phyloP scores from a whole-genome alignment of 176 grass and related monocot genomes.

The Leersia perrieri region DNA sequence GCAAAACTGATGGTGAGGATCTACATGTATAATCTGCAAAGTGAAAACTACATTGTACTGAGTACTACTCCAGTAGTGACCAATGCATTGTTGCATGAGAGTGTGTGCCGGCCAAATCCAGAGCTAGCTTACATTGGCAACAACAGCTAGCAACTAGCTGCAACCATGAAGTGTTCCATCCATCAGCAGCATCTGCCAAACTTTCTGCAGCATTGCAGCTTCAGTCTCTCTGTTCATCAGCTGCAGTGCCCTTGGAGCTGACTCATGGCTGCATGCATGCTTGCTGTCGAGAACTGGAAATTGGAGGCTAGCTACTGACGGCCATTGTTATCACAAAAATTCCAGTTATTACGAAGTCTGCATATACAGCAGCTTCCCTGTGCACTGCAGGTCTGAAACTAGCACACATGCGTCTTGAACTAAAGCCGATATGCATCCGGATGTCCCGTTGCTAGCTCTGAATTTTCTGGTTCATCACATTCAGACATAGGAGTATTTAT shows the following conservation, averaged over 20 bases:
- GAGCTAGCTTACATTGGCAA: neutral
- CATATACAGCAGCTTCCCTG: neutral
- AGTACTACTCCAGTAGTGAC: neutral
- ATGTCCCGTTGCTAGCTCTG: slow-evolving; percentile 1
- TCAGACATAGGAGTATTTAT: neutral
- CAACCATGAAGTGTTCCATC: slow-evolving; percentile 50
- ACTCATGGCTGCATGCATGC: slow-evolving; percentile 6
- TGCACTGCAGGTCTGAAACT: neutral
- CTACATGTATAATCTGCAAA: neutral
- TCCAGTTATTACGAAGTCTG: neutral
- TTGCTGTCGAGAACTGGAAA: slow-evolving; percentile 34
- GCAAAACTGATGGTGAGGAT: neutral
- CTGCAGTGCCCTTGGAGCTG: neutral
- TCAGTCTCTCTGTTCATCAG: neutral
- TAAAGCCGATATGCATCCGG: neutral
- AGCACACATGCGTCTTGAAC: neutral
- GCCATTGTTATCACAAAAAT: slow-evolving; percentile 2
- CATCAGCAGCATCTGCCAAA: slow-evolving; percentile 36
- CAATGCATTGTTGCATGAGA: slow-evolving; percentile 18
- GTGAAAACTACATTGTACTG: neutral
- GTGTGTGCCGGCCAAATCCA: slow-evolving; percentile 17
- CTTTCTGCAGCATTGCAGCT: neutral
- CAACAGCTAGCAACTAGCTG: neutral
- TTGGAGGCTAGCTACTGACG: slow-evolving; percentile 35
- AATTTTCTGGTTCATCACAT: neutral